Evolutionary conservation across 305 asterid species (phyloP).

Genomic region (Solanum hybrid): DNA sequence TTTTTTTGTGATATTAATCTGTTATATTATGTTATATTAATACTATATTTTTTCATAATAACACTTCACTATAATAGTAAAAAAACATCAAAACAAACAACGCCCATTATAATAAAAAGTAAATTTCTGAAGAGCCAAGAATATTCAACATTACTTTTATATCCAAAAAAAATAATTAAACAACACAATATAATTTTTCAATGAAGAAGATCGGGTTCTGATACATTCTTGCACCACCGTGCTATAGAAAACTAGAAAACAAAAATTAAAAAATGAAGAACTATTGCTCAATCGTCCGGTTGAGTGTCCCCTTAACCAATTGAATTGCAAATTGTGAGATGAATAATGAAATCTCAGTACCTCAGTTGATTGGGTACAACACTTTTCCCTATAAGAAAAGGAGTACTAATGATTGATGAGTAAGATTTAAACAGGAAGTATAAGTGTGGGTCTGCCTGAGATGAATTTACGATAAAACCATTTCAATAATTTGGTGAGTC

Average conservation of each 20-base stretch:
- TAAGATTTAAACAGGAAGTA: neutral
- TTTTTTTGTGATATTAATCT: too few species aligned
- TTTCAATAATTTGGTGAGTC: neutral
- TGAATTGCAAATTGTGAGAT: neutral
- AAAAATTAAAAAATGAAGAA: neutral
- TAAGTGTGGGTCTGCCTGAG: neutral
- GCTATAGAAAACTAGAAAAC: neutral
- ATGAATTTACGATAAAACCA: neutral
- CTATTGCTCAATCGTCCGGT: neutral
- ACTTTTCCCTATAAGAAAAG: neutral
- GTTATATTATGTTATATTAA: too few species aligned
- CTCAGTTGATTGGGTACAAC: neutral
- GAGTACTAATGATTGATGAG: neutral
- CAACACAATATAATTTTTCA: neutral
- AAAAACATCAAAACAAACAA: neutral
- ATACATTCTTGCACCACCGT: neutral
- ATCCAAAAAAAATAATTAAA: neutral
- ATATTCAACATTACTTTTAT: neutral
- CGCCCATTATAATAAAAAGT: neutral
- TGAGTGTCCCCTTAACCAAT: neutral
- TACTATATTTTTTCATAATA: neutral
- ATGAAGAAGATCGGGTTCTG: neutral
- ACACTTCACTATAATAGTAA: neutral
- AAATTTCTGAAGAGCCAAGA: neutral
- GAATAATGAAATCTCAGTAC: accelerated